Base-by-base conservation (phyloP, 139 green algal genomes). In the Closterium sp. region DNA sequence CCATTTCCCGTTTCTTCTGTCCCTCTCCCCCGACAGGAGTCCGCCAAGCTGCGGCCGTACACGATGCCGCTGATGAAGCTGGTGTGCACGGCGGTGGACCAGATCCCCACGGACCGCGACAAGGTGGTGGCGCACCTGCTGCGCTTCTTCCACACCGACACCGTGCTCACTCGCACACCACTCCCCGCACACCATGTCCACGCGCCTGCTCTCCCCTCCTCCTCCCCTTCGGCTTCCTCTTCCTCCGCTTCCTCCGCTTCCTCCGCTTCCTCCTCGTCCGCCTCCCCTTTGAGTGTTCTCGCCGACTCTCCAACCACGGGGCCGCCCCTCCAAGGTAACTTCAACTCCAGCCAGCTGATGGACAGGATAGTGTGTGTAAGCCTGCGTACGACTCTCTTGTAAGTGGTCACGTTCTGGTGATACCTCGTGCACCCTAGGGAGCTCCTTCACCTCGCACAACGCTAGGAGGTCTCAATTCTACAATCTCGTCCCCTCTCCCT, bases 11-110 rank as follows among this genome's bases (percentile, higher is more conserved):
- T n/a, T 21, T 66, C 43, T 21, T 3, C 43, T 16, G 19, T 66
- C 43, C 43, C 36, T 84, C 21, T 89, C 2, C 31, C 31, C 36
- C 30, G 19, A 9, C 90, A 94, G 91, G 81, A 94, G 3, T 33
- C 35, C 33, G 21, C 30, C n/a, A 28, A 32, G 87, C 94, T 98
- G 34, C 91, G 96, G 85, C 94, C 96, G 34, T 96, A 96, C 92
- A 97, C 97, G n/a, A 99, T 99, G 97, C 97, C 98, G 2, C 92
- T 99, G 3, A 99, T 98, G 96, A 96, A 95, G 64, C 93, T 99
- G 30, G 96, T 95, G 64, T 95, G 96, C n/a, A 99, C 97, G 6
- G 96, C 97, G 0, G 96, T 99, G 31, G 97, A 99, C 89, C 95
- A 97, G 94, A 95, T 98, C 95, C 96, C 96, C 69, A 96, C 96